A percentile compares a stretch with the other conserved stretches of the same genome.
These are phyloP conservation scores for Cyclotella choctawhatcheeana DNA, from an alignment of 108 stramenopile species.

Conservation along the genomic window DNA sequence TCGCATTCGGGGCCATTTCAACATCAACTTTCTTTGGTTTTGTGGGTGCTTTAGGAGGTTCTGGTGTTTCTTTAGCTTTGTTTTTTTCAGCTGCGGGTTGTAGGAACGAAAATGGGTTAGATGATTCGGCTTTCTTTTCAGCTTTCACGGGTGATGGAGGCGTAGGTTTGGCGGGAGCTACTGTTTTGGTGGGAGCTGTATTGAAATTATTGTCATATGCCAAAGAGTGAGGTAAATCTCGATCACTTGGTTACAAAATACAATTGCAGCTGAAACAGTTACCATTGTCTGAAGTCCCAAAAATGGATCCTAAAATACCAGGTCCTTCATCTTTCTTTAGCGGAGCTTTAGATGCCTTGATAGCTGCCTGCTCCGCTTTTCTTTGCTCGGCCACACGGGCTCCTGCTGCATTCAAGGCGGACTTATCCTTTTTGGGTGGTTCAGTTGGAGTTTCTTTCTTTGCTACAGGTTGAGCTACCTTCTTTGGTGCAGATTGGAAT, in stretches of 20 bases:
- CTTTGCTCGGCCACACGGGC: conserved; percentile 9
- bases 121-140: conserved; percentile 27
- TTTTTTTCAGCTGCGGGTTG: conserved; percentile 24
- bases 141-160: conserved; percentile 40
- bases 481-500: conserved; percentile 24
- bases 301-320: conserved; percentile 23
- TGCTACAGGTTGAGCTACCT: conserved; percentile 16
- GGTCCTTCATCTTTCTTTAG: conserved; percentile 16
- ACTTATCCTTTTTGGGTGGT: neutral
- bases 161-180: conserved; percentile 22
- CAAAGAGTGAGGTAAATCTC: no score
- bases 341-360: neutral
- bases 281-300: conserved; percentile 22
- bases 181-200: conserved; percentile 18
- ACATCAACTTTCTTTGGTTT: conserved; percentile 26
- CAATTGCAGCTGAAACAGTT: no score
- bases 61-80: conserved; percentile 20
- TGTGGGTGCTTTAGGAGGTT: neutral
- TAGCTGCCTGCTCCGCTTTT: conserved; percentile 13
- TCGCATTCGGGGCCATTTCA: conserved; percentile 44
- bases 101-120: conserved; percentile 25
- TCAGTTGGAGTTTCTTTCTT: conserved; percentile 30
- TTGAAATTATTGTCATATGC: no score
- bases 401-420: neutral
- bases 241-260: no score